phyloP scores from a whole-genome alignment of 441 rosid genomes.

The Mallotus repandus region DNA sequence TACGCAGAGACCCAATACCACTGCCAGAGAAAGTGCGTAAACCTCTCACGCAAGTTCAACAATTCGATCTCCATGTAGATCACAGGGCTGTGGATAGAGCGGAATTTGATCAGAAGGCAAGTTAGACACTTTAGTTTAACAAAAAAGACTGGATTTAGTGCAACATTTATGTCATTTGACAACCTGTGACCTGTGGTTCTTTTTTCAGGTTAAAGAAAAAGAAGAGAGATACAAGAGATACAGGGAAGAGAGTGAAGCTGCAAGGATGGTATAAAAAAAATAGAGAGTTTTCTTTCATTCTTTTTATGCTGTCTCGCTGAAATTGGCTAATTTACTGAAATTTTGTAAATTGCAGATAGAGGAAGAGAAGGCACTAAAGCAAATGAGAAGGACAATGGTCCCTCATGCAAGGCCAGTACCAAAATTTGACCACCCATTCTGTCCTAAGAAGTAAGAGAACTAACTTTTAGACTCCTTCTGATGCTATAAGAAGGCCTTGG shows the following conservation, averaged over 20 bases:
- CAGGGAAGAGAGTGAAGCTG: constrained; percentile 89
- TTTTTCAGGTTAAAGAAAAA: constrained; percentile 81
- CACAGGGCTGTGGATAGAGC: constrained; percentile 76
- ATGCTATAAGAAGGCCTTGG: neutral
- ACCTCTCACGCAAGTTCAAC: constrained; percentile 82
- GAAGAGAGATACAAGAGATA: constrained; percentile 81
- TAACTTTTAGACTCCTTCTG: too few species aligned
- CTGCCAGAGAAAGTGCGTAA: constrained; percentile 79
- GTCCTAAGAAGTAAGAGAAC: constrained; percentile 67
- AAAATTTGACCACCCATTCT: constrained; percentile 80
- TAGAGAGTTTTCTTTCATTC: neutral
- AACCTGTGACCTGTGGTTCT: neutral
- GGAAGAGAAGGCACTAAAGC: constrained; percentile 90
- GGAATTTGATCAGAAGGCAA: constrained; percentile 89
- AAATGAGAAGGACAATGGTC: constrained; percentile 84
- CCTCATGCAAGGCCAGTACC: constrained; percentile 93
- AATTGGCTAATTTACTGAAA: too few species aligned
- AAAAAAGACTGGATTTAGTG: neutral
- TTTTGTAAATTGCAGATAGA: constrained; percentile 49
- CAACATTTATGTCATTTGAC: neutral
- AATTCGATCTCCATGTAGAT: constrained; percentile 70
- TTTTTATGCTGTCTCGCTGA: neutral
- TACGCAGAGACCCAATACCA: constrained; percentile 82
- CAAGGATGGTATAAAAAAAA: constrained; percentile 54
- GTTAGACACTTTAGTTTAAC: neutral